Evolutionary conservation across 2,329 filamentous ascomycete genomes (phyloP).

Genomic region (Calonectria fujianensis): DNA sequence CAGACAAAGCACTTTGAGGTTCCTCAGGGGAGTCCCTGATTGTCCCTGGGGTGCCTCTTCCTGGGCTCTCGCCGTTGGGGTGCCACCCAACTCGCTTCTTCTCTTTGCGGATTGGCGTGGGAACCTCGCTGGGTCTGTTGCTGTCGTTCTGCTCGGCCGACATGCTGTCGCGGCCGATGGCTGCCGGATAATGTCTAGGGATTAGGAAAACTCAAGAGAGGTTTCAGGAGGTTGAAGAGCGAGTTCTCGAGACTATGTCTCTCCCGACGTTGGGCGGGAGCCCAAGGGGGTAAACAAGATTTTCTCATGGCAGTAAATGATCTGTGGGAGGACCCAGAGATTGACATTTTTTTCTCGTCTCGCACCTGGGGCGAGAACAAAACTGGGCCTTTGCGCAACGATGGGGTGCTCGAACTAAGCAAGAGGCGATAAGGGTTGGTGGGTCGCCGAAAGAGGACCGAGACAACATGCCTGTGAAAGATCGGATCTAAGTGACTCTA

Average conservation of each 20-base stretch:
- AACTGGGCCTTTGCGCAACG: constrained; percentile 52
- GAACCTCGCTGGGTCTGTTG: constrained; percentile 54
- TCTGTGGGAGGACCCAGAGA: constrained; percentile 47
- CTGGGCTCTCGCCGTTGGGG: constrained; percentile 55
- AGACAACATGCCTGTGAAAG: constrained; percentile 48
- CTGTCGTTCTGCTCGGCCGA: constrained; percentile 54
- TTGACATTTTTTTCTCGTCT: constrained; percentile 43
- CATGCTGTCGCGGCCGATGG: constrained; percentile 43
- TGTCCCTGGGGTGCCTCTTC: constrained; percentile 35
- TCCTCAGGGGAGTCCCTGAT: constrained; percentile 37
- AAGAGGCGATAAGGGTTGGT: constrained; percentile 54
- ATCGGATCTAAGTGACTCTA: constrained; percentile 20
- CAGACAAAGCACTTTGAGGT: constrained; percentile 53
- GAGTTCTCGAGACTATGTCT: constrained; percentile 46
- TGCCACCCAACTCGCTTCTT: constrained; percentile 66
- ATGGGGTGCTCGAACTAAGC: constrained; percentile 42
- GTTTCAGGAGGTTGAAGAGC: constrained; percentile 39
- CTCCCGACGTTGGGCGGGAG: constrained; percentile 40
- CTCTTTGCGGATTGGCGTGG: constrained; percentile 59
- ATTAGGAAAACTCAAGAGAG: constrained; percentile 1
- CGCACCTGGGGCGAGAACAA: constrained; percentile 52
- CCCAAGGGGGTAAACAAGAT: constrained; percentile 42
- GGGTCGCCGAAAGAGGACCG: constrained; percentile 57
- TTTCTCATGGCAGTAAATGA: constrained; percentile 47
- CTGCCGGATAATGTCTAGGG: constrained; percentile 20